Base-by-base conservation (phyloP, 305 asterid genomes). In the Andrographis paniculata region DNA sequence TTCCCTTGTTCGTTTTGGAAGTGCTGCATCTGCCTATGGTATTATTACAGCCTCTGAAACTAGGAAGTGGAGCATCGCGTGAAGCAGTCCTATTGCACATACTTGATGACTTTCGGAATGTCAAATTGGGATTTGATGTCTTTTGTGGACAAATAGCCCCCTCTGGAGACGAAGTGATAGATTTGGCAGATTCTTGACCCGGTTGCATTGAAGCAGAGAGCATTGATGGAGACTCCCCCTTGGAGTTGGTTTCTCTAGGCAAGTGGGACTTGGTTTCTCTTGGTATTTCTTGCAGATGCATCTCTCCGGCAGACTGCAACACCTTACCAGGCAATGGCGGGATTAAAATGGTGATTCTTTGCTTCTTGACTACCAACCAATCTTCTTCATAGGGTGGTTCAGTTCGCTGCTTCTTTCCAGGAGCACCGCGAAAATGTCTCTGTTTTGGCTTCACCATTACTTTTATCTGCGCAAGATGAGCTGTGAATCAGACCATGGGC, bases 281-380 rank as follows among this genome's bases (percentile, higher is more conserved):
- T 4, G 68, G 78, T 9, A 37, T 52, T 67, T 53, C 56, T 50
- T 54, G 74, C 30, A 30, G 67, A 47, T 68, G 71, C 21, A 23
- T 20, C 37, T 60, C 76, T 45, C 55, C 80, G 30, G 55, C 52
- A 50, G 54, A 39, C 35, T 70, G 70, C 45, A 22, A 72, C 63
- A 47, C 48, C 20, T 71, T 58, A 49, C 21, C 68, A 52, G 87
- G 76, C 65, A 85, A 45, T 20, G 91, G 78, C 9, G 98, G 98
- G 69, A 89, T 78, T 42, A 82, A 39, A 23, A 89, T 89, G 30
- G 83, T 89, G 59, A 85, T 53, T 70, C 42, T 80, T 73, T 85
- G 95, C 69, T 78, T 89, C 86, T 76, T 80, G 62, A 85, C 82
- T 53, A 89, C 46, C 53, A 73, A 37, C 95, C 98, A 89, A 60